Evolutionary conservation across 768 basidiomycete genomes (phyloP).

Genomic region (Piloderma croceum): DNA sequence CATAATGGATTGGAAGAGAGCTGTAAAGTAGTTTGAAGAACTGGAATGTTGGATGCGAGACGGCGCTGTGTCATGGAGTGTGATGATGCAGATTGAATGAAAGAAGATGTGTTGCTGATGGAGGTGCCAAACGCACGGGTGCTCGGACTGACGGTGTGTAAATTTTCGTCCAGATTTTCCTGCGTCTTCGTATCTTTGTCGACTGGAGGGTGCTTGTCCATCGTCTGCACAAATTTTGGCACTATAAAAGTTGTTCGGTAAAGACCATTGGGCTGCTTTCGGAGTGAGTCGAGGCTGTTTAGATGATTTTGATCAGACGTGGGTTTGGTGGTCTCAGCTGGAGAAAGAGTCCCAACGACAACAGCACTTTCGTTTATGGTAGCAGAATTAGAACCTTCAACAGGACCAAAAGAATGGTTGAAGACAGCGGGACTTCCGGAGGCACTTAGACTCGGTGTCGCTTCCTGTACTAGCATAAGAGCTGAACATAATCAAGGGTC

Average conservation of each 20-base stretch:
- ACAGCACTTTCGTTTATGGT: background rate
- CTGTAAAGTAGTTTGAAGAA: constrained; percentile 16
- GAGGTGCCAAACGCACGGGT: constrained; percentile 13
- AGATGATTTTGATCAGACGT: background rate
- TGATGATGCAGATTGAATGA: too few relatives aligned
- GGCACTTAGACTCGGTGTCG: constrained; percentile 1
- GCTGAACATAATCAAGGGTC: constrained; percentile 1
- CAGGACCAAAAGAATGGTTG: too few relatives aligned
- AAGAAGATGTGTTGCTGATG: constrained; percentile 19
- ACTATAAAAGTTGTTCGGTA: too few relatives aligned
- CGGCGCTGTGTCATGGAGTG: constrained; percentile 22
- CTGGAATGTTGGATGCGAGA: constrained; percentile 25
- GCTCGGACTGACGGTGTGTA: too few relatives aligned
- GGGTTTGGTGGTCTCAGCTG: background rate
- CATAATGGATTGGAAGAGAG: constrained; percentile 10
- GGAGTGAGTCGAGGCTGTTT: too few relatives aligned
- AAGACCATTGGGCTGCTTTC: too few relatives aligned
- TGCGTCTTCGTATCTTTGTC: too few relatives aligned
- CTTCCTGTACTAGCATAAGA: constrained; percentile 17
- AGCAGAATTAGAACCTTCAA: too few relatives aligned
- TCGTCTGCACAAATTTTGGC: too few relatives aligned
- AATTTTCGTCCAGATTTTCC: too few relatives aligned
- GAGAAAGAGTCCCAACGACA: background rate
- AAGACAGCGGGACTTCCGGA: background rate
- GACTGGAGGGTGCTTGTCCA: too few relatives aligned